Percentiles rank a stretch among this genome's conserved stretches.
These are phyloP conservation scores for Cyberlindnera misumaiensis DNA, from an alignment of 805 yeast species.

Conservation along the genomic window DNA sequence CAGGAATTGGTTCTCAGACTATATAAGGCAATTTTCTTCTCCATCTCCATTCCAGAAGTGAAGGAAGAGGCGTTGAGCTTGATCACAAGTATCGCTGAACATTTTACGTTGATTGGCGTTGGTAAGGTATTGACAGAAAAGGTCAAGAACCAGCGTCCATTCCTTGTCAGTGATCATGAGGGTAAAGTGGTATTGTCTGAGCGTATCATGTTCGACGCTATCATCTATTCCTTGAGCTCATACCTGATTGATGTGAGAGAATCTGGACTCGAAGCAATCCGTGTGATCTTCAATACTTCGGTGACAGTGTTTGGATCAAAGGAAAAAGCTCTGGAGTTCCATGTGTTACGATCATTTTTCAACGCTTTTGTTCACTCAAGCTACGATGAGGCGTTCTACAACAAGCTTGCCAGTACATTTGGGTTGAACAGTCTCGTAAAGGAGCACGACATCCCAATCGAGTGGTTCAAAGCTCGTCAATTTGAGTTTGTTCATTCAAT, in stretches of 20 bases:
- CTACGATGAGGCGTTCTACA: slow-evolving; percentile 80
- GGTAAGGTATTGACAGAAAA: slow-evolving; percentile 67
- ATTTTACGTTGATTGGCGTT: slow-evolving; percentile 70
- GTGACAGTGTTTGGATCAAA: slow-evolving; percentile 58
- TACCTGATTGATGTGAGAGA: slow-evolving; percentile 64
- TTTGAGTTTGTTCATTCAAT: slow-evolving; percentile 81
- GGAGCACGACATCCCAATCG: slow-evolving; percentile 58
- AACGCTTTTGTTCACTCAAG: slow-evolving; percentile 86
- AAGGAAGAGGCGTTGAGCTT: slow-evolving; percentile 58
- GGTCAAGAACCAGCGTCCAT: slow-evolving; percentile 59
- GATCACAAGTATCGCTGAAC: slow-evolving; percentile 64
- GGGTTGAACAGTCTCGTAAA: slow-evolving; percentile 72
- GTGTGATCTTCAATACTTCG: slow-evolving; percentile 54
- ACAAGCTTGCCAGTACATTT: slow-evolving; percentile 81
- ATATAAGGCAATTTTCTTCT: slow-evolving; percentile 63
- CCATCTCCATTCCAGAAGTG: slow-evolving; percentile 70
- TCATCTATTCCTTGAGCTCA: slow-evolving; percentile 74
- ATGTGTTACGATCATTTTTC: slow-evolving; percentile 69
- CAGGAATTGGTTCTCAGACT: slow-evolving; percentile 60
- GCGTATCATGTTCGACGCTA: slow-evolving; percentile 63
- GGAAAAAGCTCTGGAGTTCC: slow-evolving; percentile 62
- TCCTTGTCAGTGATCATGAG: slow-evolving; percentile 72
- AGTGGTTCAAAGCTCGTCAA: slow-evolving; percentile 73
- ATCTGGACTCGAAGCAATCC: slow-evolving; percentile 63
- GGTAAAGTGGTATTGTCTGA: slow-evolving; percentile 68